Conservation (phyloP, 148 eudicot species). For the Camellia granthamiana region DNA sequence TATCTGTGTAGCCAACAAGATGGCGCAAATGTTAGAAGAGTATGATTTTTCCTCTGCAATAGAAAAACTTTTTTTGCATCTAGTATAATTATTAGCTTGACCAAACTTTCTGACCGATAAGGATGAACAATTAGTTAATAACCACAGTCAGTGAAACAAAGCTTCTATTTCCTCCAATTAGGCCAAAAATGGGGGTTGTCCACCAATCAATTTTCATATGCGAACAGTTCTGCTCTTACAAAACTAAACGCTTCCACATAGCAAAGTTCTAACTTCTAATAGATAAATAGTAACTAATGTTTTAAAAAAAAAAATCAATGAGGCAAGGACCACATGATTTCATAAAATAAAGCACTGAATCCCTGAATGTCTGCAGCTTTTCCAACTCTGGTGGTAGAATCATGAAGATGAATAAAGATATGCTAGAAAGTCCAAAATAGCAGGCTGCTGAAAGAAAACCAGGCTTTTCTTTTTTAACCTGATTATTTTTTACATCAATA, state of each 20-base stretch:
- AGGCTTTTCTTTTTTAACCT: too few relatives aligned
- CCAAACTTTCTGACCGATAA: neutral
- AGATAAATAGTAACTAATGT: neutral
- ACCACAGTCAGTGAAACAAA: neutral
- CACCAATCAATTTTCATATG: neutral
- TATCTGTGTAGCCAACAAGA: conserved; percentile 35
- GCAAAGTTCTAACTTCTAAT: neutral
- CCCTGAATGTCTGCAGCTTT: too few relatives aligned
- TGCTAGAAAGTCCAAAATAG: too few relatives aligned
- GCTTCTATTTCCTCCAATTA: neutral
- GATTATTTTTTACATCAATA: too few relatives aligned
- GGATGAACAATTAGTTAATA: neutral
- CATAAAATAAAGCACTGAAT: too few relatives aligned
- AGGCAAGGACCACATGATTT: too few relatives aligned
- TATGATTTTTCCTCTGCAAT: neutral
- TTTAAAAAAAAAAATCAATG: too few relatives aligned
- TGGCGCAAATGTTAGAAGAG: neutral
- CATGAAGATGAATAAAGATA: too few relatives aligned
- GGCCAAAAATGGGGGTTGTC: neutral
- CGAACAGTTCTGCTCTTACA: neutral
- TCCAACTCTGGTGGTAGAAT: too few relatives aligned
- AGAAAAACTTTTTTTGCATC: neutral
- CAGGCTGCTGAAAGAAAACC: too few relatives aligned
- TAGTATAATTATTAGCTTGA: neutral
- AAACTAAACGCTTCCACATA: neutral